These are phyloP conservation scores for Tetrahymena borealis DNA, from an alignment of 73 alveolate genomes.

Conservation along the genomic window DNA sequence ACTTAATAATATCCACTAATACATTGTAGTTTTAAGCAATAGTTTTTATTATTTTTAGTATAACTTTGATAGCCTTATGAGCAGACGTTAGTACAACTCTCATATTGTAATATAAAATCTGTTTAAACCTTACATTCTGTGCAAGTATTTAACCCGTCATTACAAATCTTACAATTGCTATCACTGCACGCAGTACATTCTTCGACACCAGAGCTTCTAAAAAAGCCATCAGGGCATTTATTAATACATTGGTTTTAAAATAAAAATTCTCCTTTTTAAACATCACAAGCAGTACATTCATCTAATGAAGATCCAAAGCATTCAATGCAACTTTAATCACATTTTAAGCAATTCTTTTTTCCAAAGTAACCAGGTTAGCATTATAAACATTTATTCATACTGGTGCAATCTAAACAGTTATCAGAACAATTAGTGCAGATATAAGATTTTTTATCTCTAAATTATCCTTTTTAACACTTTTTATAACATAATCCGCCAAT, in stretches of 20 bases:
- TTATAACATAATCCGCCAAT: background rate
- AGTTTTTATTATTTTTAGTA: background rate
- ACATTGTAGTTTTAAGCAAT: background rate
- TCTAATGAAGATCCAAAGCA: background rate
- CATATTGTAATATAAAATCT: background rate
- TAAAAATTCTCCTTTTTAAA: background rate
- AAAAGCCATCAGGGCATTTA: background rate
- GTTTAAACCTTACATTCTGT: background rate
- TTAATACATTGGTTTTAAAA: background rate
- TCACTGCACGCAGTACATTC: background rate
- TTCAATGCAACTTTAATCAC: background rate
- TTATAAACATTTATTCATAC: background rate
- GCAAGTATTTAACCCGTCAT: background rate
- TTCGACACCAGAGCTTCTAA: background rate
- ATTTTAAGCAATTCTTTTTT: background rate
- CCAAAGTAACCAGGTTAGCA: background rate
- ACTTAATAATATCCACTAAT: constrained; percentile 11
- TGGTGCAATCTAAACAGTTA: background rate
- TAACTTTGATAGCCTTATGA: background rate
- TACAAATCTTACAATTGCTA: background rate
- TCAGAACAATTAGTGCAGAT: background rate
- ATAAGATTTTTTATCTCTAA: background rate
- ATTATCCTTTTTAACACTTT: background rate
- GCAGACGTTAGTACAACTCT: background rate
- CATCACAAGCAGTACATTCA: background rate